Evolutionary conservation across 1,139 yeast species (phyloP), one percentile per base, ranked within the genome.

Genomic region (Geotrichum reessii): DNA sequence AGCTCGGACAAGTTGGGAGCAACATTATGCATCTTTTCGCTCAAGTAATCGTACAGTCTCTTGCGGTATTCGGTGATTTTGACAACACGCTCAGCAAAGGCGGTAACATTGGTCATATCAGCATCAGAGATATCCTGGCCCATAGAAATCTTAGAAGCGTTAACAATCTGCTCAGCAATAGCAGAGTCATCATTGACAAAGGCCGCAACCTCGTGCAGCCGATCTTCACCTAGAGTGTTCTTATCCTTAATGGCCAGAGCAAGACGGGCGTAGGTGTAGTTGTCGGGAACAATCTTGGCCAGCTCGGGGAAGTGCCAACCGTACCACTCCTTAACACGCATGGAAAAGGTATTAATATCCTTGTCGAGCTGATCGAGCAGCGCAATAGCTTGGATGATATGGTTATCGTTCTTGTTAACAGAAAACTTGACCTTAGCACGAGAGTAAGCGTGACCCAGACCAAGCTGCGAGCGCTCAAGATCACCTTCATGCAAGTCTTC

Each of bases 291-390:
- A 73, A 93, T 90, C 81, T 93, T 93, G 71, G 97, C 97, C 83
- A 93, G 83, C 78, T 93, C 99, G 50, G 99, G 99, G 85, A 93
- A 95, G 76, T 93, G 99, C 99, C 99, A 93, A 65, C 99, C 98
- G 78, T 95, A 93, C 99, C 99, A 93, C 79, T 93, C 99, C 79
- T 92, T 92, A 73, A 77, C 74, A 79, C 99, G 86, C 99, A 93
- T 93, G 66, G 98, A 93, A 71, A 89, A 93, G 56, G 98, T 95
- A 80, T 93, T 93, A 70, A 93, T 82, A 74, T 95, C 99, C 78
- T 93, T 93, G 78, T 93, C 99, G 71, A 93, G 83, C 74, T 95
- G 97, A 71, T 93, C 99, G 71, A 93, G 82, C 66, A 95, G 80
- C 42, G 99, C 98, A 78, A 93, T 93, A 58, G 99, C 97, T 79